phyloP scores from a whole-genome alignment of 2,329 filamentous ascomycete species.

The Penicillium fuscoglaucum region DNA sequence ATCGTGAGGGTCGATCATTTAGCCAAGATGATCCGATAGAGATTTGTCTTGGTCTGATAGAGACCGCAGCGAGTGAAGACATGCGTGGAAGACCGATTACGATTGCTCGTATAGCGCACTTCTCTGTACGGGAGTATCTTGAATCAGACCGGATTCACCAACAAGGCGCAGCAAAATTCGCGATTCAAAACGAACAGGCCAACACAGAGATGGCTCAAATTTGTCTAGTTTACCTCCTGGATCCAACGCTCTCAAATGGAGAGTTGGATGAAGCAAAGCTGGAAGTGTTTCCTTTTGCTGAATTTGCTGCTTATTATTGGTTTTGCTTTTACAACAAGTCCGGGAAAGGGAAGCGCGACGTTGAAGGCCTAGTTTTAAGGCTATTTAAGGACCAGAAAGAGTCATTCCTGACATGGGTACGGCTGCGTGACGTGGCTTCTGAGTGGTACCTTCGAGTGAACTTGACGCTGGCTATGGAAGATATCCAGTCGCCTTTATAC shows the following conservation, averaged over 20 bases:
- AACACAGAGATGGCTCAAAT: constrained; percentile 7
- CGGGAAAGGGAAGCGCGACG: background rate
- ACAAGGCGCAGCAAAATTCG: constrained; percentile 2
- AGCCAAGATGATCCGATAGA: constrained; percentile 20
- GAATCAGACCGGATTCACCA: constrained; percentile 24
- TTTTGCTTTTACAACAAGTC: background rate
- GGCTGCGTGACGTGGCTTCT: background rate
- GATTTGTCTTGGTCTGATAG: constrained; percentile 30
- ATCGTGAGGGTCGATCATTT: constrained; percentile 16
- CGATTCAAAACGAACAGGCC: background rate
- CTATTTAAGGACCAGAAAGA: constrained; percentile 6
- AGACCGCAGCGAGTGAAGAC: background rate
- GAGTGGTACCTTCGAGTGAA: fast-evolving
- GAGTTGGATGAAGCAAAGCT: background rate
- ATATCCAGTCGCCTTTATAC: constrained; percentile 4
- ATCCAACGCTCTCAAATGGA: constrained; percentile 1
- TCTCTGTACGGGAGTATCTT: constrained; percentile 37
- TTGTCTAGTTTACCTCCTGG: constrained; percentile 10
- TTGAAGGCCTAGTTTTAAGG: background rate
- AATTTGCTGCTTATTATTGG: constrained; percentile 4
- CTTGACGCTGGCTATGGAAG: background rate
- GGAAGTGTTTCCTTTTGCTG: constrained; percentile 3
- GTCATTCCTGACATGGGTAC: constrained; percentile 6
- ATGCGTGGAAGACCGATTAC: fast-evolving
- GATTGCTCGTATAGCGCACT: constrained; percentile 31